A percentile compares a stretch with the other conserved stretches of the same genome.
phyloP scores from a whole-genome alignment of 2,329 filamentous ascomycete species.

The Rhinocladiella similis region DNA sequence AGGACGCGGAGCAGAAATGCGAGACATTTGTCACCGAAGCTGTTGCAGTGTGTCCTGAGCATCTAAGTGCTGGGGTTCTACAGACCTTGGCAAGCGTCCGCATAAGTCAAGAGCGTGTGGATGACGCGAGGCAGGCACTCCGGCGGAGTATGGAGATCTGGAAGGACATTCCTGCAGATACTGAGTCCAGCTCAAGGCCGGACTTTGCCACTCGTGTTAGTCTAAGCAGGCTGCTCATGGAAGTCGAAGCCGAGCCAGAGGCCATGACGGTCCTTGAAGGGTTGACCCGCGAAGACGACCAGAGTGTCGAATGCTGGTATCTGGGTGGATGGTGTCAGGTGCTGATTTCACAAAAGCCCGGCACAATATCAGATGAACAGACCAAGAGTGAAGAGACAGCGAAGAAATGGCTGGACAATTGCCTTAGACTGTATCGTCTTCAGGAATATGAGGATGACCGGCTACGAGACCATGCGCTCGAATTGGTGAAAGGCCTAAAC shows the following conservation, averaged over 20 bases:
- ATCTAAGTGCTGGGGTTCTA: constrained; percentile 73
- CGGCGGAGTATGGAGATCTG: constrained; percentile 78
- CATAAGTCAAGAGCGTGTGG: constrained; percentile 78
- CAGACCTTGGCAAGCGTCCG: constrained; percentile 93
- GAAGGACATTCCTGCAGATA: constrained; percentile 70
- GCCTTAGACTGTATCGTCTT: constrained; percentile 72
- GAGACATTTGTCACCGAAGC: constrained; percentile 89
- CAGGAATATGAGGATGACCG: constrained; percentile 70
- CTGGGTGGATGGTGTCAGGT: constrained; percentile 92
- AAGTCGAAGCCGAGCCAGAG: constrained; percentile 80
- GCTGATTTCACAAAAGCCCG: constrained; percentile 56
- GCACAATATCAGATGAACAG: constrained; percentile 39
- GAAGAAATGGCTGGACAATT: constrained; percentile 75
- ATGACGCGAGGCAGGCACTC: constrained; percentile 79
- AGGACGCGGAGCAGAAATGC: constrained; percentile 84
- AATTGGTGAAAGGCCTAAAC: constrained; percentile 55
- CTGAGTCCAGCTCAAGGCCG: constrained; percentile 68
- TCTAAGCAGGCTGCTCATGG: constrained; percentile 82
- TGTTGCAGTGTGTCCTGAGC: constrained; percentile 73
- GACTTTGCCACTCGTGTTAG: constrained; percentile 85
- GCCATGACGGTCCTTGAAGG: constrained; percentile 83
- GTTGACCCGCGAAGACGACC: constrained; percentile 83
- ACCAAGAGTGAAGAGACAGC: constrained; percentile 51
- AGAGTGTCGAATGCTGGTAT: constrained; percentile 96
- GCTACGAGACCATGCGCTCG: constrained; percentile 45